Percentiles rank a stretch among this genome's conserved stretches.
These are phyloP conservation scores for Botrytis fabae DNA, from an alignment of 2,329 filamentous ascomycete genomes.

Conservation along the genomic window DNA sequence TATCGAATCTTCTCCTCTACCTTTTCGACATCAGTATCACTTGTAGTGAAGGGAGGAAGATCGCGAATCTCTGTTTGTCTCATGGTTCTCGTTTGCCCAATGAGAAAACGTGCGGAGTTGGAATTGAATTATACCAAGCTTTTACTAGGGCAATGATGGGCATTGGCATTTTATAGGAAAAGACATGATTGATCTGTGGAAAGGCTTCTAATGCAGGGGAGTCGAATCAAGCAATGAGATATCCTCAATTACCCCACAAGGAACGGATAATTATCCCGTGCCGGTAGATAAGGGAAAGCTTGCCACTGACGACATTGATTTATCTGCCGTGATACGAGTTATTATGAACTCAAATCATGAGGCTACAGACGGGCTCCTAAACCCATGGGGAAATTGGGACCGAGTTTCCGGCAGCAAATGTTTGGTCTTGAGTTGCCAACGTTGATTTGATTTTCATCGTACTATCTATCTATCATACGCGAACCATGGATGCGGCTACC, in stretches of 20 bases:
- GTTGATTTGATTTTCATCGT: background rate
- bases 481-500: background rate
- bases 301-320: background rate
- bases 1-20: background rate
- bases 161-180: slow-evolving; percentile 12
- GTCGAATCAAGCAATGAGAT: background rate
- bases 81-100: background rate
- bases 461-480: background rate
- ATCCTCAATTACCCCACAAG: background rate
- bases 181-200: background rate
- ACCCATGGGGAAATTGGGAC: background rate
- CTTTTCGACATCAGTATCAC: slow-evolving; percentile 13
- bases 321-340: background rate
- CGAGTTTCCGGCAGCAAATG: background rate
- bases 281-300: slow-evolving; percentile 5
- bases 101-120: background rate
- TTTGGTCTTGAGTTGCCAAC: background rate
- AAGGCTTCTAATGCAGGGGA: background rate
- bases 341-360: background rate
- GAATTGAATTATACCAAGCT: background rate
- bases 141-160: background rate
- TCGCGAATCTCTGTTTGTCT: background rate
- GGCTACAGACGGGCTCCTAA: background rate
- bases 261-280: background rate
- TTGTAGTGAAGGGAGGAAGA: background rate